Conservation (phyloP, 768 basidiomycete species). For the Aureoboletus auriporus region DNA sequence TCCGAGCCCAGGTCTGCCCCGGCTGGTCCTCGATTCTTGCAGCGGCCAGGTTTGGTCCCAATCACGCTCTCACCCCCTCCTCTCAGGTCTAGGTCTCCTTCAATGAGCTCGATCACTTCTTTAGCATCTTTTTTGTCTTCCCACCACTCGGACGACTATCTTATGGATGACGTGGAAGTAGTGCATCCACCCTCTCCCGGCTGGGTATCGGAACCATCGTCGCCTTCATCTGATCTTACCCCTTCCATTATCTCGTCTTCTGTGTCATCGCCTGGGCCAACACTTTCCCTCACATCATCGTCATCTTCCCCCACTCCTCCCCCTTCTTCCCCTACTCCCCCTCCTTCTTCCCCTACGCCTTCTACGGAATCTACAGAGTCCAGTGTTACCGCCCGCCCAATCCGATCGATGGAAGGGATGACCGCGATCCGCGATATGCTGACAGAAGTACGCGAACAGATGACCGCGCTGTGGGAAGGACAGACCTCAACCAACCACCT, state of each 20-base stretch:
- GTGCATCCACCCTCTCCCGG: conserved; percentile 33
- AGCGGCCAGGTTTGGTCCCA: conserved; percentile 22
- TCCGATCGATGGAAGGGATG: conserved; percentile 25
- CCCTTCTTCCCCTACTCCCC: conserved; percentile 35
- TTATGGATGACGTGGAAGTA: conserved; percentile 36
- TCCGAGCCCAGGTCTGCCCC: conserved; percentile 30
- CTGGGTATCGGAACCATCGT: conserved; percentile 32
- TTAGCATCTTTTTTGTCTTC: conserved; percentile 47
- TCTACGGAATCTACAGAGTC: conserved; percentile 28
- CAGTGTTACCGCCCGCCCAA: conserved; percentile 33
- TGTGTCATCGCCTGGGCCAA: conserved; percentile 32
- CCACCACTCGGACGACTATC: conserved; percentile 73
- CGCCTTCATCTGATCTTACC: conserved; percentile 25
- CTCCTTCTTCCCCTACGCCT: conserved; percentile 35
- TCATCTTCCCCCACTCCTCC: conserved; percentile 32
- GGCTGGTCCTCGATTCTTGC: conserved; percentile 20
- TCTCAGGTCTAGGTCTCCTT: conserved; percentile 32
- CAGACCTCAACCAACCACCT: conserved; percentile 58
- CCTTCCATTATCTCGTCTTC: conserved; percentile 33
- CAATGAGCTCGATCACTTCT: conserved; percentile 36
- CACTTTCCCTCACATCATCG: conserved; percentile 38
- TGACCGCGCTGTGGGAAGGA: conserved; percentile 55
- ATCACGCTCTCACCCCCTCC: conserved; percentile 44
- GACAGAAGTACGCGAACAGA: conserved; percentile 54
- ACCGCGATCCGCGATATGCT: conserved; percentile 52